phyloP scores from a whole-genome alignment of 2,329 filamentous ascomycete species.

The Uncinocarpus reesii region DNA sequence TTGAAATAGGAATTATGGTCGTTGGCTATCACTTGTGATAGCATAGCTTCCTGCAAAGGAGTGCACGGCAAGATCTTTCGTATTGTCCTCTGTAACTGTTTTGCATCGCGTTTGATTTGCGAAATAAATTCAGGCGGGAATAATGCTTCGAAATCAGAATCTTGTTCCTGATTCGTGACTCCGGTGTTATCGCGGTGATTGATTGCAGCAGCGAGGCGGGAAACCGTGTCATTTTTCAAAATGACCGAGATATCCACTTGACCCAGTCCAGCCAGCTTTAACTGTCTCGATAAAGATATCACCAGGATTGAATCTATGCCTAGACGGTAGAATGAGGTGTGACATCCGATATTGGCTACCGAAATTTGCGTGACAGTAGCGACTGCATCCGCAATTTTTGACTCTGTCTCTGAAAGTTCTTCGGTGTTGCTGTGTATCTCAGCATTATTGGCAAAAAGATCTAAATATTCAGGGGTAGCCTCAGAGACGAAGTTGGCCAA shows the following conservation, averaged over 20 bases:
- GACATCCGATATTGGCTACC: slow-evolving; percentile 43
- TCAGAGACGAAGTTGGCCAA: slow-evolving; percentile 43
- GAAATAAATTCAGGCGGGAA: slow-evolving; percentile 24
- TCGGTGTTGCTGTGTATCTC: slow-evolving; percentile 24
- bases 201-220: slow-evolving; percentile 38
- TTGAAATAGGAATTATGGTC: slow-evolving; percentile 57
- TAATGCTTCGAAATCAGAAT: slow-evolving; percentile 8
- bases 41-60: slow-evolving; percentile 78
- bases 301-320: slow-evolving; percentile 77
- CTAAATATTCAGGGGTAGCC: slow-evolving; percentile 41
- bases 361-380: slow-evolving; percentile 42
- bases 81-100: slow-evolving; percentile 30
- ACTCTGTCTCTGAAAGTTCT: slow-evolving; percentile 49
- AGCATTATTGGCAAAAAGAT: slow-evolving; percentile 26
- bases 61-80: slow-evolving; percentile 65
- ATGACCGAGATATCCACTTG: slow-evolving; percentile 58
- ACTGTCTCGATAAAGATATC: slow-evolving; percentile 54
- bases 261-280: slow-evolving; percentile 41
- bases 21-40: slow-evolving; percentile 46
- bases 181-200: not conserved
- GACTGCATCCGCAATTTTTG: slow-evolving; percentile 46
- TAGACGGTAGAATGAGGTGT: slow-evolving; percentile 64
- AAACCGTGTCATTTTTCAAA: slow-evolving; percentile 57
- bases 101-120: slow-evolving; percentile 28
- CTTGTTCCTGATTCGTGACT: not conserved